Percentiles rank a stretch among this genome's conserved stretches.
Conservation (phyloP, 371 early-diverging fungal genomes). For the Gilbertella persicaria region DNA sequence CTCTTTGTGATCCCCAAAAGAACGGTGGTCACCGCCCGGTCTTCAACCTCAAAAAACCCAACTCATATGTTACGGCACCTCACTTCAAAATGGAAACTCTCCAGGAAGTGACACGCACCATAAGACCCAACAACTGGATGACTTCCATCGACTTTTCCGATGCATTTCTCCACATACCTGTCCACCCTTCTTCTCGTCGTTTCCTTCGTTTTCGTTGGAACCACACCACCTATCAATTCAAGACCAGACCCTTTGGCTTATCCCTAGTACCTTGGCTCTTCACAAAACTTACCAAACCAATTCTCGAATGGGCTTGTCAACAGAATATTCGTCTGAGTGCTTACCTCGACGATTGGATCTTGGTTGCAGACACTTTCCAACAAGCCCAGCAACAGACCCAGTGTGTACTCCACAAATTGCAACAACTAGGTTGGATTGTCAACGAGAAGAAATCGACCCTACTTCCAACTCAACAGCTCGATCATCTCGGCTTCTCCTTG, state of each 20-base stretch:
- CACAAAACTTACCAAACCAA: conserved; percentile 30
- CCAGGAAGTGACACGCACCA: conserved; percentile 12
- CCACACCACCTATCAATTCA: conserved; percentile 23
- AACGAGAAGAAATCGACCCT: conserved; percentile 27
- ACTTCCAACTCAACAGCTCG: conserved; percentile 25
- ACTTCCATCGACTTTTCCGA: conserved; percentile 19
- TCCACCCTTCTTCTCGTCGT: conserved; percentile 21
- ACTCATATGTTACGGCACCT: conserved; percentile 4
- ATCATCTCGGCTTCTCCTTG: conserved; percentile 31
- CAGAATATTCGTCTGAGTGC: conserved; percentile 26
- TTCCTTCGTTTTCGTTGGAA: conserved; percentile 30
- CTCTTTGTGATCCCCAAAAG: background rate
- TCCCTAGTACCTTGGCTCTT: conserved; percentile 35
- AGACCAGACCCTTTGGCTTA: conserved; percentile 33
- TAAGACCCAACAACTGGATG: conserved; percentile 18
- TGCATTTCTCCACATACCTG: conserved; percentile 27
- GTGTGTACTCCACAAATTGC: conserved; percentile 19
- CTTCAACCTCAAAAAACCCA: conserved; percentile 25
- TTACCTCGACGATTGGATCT: conserved; percentile 33
- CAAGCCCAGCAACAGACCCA: conserved; percentile 16
- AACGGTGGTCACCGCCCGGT: conserved; percentile 10
- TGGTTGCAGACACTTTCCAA: conserved; percentile 3
- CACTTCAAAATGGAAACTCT: conserved; percentile 34
- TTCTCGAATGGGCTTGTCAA: conserved; percentile 34
- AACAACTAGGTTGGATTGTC: conserved; percentile 23